phyloP scores from a whole-genome alignment of 257 asterid genomes.

The Eustoma russellianum region DNA sequence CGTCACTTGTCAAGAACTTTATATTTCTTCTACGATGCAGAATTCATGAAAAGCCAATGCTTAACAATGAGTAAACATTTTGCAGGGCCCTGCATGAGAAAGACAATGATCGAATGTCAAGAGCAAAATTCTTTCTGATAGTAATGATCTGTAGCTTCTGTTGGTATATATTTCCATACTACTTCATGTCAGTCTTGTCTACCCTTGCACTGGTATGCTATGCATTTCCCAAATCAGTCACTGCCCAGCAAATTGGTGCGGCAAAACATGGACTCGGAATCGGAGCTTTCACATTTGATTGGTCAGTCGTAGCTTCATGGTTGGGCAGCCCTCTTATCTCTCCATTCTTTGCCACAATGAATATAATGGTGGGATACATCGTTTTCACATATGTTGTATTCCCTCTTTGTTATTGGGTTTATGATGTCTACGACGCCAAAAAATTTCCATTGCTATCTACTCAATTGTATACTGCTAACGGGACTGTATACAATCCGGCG shows the following conservation, averaged over 20 bases:
- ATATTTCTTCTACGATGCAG: too few relatives aligned
- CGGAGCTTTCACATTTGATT: constrained; percentile 48
- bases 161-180: too few relatives aligned
- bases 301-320: constrained; percentile 46
- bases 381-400: constrained; percentile 26
- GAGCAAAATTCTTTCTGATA: too few relatives aligned
- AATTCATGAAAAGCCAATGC: too few relatives aligned
- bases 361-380: constrained; percentile 41
- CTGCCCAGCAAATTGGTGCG: constrained; percentile 57
- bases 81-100: too few relatives aligned
- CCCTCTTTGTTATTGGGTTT: constrained; percentile 53
- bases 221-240: constrained; percentile 37
- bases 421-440: constrained; percentile 43
- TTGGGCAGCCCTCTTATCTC: constrained; percentile 52
- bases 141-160: too few relatives aligned
- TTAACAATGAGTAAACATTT: too few relatives aligned
- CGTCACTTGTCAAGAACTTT: too few relatives aligned
- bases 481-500: constrained; percentile 35
- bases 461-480: constrained; percentile 20
- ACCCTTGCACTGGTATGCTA: constrained; percentile 45
- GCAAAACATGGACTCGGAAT: constrained; percentile 62
- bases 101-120: too few relatives aligned
- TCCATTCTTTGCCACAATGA: constrained; percentile 62
- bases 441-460: constrained; percentile 51
- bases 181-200: too few relatives aligned